A percentile compares a stretch with the other conserved stretches of the same genome.
Evolutionary conservation across 2,329 filamentous ascomycete species (phyloP).

Genomic region (Hypoxylon sp.): DNA sequence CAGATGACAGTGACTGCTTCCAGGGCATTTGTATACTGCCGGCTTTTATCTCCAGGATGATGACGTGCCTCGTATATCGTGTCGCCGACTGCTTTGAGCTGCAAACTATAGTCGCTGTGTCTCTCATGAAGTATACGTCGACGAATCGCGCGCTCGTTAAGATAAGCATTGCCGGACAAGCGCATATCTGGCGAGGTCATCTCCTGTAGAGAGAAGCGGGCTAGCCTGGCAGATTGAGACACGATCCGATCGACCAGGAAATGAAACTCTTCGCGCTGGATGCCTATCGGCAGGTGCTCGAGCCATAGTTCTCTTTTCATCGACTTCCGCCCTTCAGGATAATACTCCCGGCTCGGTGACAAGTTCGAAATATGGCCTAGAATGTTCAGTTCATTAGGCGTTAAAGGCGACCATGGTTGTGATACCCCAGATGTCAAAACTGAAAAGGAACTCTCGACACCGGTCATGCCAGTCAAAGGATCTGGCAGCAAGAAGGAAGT

Average conservation of each 20-base stretch:
- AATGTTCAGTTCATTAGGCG: background rate
- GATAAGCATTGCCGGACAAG: slow-evolving; percentile 25
- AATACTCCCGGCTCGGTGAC: slow-evolving; percentile 46
- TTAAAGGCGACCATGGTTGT: slow-evolving; percentile 56
- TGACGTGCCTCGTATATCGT: slow-evolving; percentile 33
- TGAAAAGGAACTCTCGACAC: slow-evolving; percentile 65
- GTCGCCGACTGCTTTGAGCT: slow-evolving; percentile 14
- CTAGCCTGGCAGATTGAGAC: slow-evolving; percentile 43
- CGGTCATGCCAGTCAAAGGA: slow-evolving; percentile 64
- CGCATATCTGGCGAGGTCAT: background rate
- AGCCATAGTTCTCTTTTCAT: slow-evolving; percentile 51
- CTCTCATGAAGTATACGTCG: slow-evolving; percentile 45
- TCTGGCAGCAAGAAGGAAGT: slow-evolving; percentile 68
- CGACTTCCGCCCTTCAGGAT: slow-evolving; percentile 46
- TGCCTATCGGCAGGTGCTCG: slow-evolving; percentile 39
- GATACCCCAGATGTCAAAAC: slow-evolving; percentile 58
- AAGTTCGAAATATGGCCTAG: slow-evolving; percentile 42
- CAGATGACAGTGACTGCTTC: slow-evolving; percentile 26
- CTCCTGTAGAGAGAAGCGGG: slow-evolving; percentile 24
- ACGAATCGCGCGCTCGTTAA: slow-evolving; percentile 31
- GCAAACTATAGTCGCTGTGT: slow-evolving; percentile 2
- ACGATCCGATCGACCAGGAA: slow-evolving; percentile 44
- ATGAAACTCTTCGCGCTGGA: slow-evolving; percentile 51
- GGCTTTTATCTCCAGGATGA: slow-evolving; percentile 13
- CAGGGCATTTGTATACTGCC: slow-evolving; percentile 32